These are phyloP conservation scores for Fusarium sp. DNA, from an alignment of 2,329 filamentous ascomycete genomes.

Conservation along the genomic window DNA sequence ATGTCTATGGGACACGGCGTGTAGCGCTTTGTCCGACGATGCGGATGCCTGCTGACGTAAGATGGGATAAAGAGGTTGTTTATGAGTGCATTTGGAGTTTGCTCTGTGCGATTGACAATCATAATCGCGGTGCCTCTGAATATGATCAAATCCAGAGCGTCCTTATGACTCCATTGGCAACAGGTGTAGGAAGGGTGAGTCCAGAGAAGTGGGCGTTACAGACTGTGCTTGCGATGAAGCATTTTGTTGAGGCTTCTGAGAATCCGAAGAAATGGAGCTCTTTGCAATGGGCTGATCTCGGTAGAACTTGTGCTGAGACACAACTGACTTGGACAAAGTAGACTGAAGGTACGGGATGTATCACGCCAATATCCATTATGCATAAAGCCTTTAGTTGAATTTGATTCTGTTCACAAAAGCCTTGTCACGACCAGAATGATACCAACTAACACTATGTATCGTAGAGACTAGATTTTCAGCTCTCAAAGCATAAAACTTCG, in stretches of 20 bases:
- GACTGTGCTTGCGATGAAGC: constrained; percentile 59
- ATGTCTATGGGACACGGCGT: constrained; percentile 53
- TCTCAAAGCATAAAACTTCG: too few species aligned
- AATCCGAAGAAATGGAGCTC: constrained; percentile 53
- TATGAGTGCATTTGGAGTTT: constrained; percentile 65
- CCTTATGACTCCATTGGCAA: constrained; percentile 63
- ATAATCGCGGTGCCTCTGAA: constrained; percentile 48
- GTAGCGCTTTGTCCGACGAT: constrained; percentile 64
- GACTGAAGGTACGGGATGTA: too few species aligned
- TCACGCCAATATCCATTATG: neutral
- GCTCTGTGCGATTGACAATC: constrained; percentile 57
- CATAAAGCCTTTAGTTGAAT: accelerated
- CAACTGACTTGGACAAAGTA: constrained; percentile 6
- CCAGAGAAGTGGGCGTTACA: constrained; percentile 60
- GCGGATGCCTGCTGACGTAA: constrained; percentile 54
- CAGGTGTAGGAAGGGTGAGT: constrained; percentile 57
- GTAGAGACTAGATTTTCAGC: neutral
- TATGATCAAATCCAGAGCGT: constrained; percentile 51
- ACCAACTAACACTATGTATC: accelerated
- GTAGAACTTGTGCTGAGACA: constrained; percentile 11
- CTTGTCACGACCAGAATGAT: neutral
- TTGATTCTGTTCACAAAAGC: accelerated
- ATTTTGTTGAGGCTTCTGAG: constrained; percentile 58
- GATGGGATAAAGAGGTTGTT: constrained; percentile 62
- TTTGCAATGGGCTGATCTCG: constrained; percentile 48